Conservation (phyloP, 73 alveolate species). For the Stentor coeruleus region DNA sequence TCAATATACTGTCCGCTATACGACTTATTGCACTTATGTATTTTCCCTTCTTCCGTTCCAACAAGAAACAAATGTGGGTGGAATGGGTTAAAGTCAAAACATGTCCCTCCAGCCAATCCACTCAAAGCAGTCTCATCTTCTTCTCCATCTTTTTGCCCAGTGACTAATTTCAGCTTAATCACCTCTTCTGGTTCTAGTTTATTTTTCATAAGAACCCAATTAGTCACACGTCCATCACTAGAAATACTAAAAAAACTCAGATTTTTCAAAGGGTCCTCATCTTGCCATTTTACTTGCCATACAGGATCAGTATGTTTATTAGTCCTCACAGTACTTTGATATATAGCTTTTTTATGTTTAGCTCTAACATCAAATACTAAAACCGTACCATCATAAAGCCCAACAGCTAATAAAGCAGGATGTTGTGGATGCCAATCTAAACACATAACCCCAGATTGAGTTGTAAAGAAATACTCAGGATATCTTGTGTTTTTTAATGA, state of each 20-base stretch:
- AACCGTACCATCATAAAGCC: slow-evolving; percentile 99
- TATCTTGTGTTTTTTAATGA: slow-evolving; percentile 95
- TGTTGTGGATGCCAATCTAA: slow-evolving; percentile 96
- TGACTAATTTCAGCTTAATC: background rate
- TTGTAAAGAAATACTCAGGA: slow-evolving; percentile 92
- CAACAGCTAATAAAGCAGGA: slow-evolving; percentile 99
- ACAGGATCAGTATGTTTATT: slow-evolving; percentile 99
- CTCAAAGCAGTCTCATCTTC: slow-evolving; percentile 47
- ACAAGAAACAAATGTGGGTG: slow-evolving; percentile 94
- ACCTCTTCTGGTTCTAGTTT: slow-evolving; percentile 89
- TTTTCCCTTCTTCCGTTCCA: slow-evolving; percentile 99
- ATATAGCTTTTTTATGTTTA: slow-evolving; percentile 91
- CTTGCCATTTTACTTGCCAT: slow-evolving; percentile 91
- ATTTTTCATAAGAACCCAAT: slow-evolving; percentile 95
- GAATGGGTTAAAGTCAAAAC: slow-evolving; percentile 95
- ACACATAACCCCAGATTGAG: slow-evolving; percentile 77
- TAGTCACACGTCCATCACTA: slow-evolving; percentile 98
- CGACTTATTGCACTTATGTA: slow-evolving; percentile 97
- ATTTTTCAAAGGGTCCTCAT: slow-evolving; percentile 78
- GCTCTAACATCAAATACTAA: slow-evolving; percentile 97
- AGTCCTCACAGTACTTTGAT: slow-evolving; percentile 89
- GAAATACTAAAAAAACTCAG: slow-evolving; percentile 90
- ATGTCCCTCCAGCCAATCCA: slow-evolving; percentile 99
- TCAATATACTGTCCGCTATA: slow-evolving; percentile 47
- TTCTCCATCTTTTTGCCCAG: slow-evolving; percentile 7